These are phyloP conservation scores for Penicillium sp. DNA, from an alignment of 2,329 filamentous ascomycete species.

Conservation along the genomic window DNA sequence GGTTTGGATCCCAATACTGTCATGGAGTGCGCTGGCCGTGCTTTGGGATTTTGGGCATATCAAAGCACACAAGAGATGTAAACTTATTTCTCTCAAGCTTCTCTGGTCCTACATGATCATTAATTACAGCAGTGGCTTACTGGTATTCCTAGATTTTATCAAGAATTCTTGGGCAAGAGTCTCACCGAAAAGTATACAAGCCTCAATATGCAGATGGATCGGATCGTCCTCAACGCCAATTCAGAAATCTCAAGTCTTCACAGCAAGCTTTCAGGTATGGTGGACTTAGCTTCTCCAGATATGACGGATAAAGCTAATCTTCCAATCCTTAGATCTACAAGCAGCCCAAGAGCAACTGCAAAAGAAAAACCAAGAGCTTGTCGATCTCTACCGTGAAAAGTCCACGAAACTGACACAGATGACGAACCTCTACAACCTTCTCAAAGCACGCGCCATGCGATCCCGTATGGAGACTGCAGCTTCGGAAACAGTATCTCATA, in stretches of 20 bases:
- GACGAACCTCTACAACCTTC: slow-evolving; percentile 60
- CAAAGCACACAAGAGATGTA: slow-evolving; percentile 83
- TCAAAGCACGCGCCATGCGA: slow-evolving; percentile 58
- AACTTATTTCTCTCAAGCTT: slow-evolving; percentile 19
- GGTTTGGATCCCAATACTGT: slow-evolving; percentile 78
- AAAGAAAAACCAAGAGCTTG: slow-evolving; percentile 71
- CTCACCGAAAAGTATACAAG: slow-evolving; percentile 70
- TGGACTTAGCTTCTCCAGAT: not conserved
- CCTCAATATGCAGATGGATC: slow-evolving; percentile 68
- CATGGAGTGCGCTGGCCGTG: slow-evolving; percentile 82
- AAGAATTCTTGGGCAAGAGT: slow-evolving; percentile 71
- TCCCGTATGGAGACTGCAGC: slow-evolving; percentile 57
- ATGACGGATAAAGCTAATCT: not conserved
- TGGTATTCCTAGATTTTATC: slow-evolving; percentile 62
- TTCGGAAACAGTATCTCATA: slow-evolving; percentile 52
- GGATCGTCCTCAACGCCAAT: slow-evolving; percentile 73
- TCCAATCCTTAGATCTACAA: slow-evolving; percentile 52
- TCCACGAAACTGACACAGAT: slow-evolving; percentile 66
- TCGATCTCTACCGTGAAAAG: slow-evolving; percentile 68
- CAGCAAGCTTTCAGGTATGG: slow-evolving; percentile 62
- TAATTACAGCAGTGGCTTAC: slow-evolving; percentile 6
- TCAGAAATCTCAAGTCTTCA: slow-evolving; percentile 67
- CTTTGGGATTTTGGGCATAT: slow-evolving; percentile 81
- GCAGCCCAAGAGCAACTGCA: slow-evolving; percentile 63
- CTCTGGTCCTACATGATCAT: not conserved